Evolutionary conservation across 345 rosid genomes (phyloP).

Genomic region (Populus simonii): DNA sequence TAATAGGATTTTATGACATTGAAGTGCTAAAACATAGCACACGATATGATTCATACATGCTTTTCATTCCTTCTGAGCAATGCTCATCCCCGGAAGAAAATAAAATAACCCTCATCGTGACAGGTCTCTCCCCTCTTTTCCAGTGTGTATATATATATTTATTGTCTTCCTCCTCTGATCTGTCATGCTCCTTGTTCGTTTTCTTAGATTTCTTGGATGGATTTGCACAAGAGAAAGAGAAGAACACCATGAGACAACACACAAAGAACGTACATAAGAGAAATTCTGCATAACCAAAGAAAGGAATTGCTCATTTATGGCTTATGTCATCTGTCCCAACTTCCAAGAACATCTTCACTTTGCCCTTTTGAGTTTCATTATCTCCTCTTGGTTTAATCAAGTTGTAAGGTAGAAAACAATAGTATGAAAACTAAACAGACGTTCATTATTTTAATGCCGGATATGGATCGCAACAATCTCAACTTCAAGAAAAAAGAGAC

Average conservation of each 20-base stretch:
- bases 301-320: too few relatives aligned
- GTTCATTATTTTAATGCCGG: neutral
- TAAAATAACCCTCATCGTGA: constrained; percentile 38
- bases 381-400: neutral
- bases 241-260: too few relatives aligned
- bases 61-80: constrained; percentile 69
- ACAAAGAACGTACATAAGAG: too few relatives aligned
- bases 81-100: constrained; percentile 78
- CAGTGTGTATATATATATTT: too few relatives aligned
- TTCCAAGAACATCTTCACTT: too few relatives aligned
- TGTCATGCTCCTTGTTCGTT: neutral
- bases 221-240: too few relatives aligned
- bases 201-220: too few relatives aligned
- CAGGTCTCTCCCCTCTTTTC: constrained; percentile 10
- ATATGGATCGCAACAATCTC: neutral
- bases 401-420: neutral
- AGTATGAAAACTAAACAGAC: neutral
- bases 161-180: neutral
- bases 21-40: neutral
- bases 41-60: constrained; percentile 29
- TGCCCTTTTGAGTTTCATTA: too few relatives aligned
- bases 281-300: too few relatives aligned
- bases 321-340: too few relatives aligned
- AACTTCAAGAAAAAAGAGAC: neutral
- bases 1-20: neutral